Evolutionary conservation across 768 basidiomycete species (phyloP), one percentile per base, ranked within the genome.

Genomic region (Pleurotus tuber-regium): DNA sequence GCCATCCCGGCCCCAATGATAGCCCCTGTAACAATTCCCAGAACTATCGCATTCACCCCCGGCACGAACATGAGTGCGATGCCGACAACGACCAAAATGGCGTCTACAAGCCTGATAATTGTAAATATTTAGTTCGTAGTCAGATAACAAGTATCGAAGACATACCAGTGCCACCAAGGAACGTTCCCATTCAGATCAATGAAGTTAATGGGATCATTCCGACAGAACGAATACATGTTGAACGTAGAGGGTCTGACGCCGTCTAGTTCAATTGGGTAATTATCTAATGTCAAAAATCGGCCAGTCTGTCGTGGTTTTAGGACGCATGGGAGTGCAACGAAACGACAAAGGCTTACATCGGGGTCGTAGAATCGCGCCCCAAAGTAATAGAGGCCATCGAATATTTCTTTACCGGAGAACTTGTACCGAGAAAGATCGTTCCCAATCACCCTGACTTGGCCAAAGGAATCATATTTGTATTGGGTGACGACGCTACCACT

Each of bases 111-210:
- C 43, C 43, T 46, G 26, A 42, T 3, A 9, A 4, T 12, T 29
- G 2, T 19, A 46, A 24, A 4, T 18, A n/a, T 2, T 10, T 5
- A 30, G 23, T 5, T 7, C 9, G 14, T 29, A 3, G 19, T 19
- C 0, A 14, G 43, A 30, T 16, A 2, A 14, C 6, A 4, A 3
- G 6, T 2, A 4, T 1, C 31, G 31, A 2, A 2, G 5, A 21
- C 49, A 8, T 43, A 50, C 55, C 53, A 49, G 31, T 56, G 55
- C 55, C 55, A 56, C 53, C 55, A 50, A 50, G 52, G 52, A 14
- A 41, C 55, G 5, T 56, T 56, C 6, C 55, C 55, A 30, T 56
- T 56, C 4, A 56, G 12, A 38, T 56, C 55, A 16, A 56, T 43
- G 19, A 49, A 56, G 26, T 56, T 56, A 24, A 56, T 25, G n/a